These are phyloP conservation scores for Arthroderma sp. DNA, from an alignment of 2,329 filamentous ascomycete species.

Conservation along the genomic window DNA sequence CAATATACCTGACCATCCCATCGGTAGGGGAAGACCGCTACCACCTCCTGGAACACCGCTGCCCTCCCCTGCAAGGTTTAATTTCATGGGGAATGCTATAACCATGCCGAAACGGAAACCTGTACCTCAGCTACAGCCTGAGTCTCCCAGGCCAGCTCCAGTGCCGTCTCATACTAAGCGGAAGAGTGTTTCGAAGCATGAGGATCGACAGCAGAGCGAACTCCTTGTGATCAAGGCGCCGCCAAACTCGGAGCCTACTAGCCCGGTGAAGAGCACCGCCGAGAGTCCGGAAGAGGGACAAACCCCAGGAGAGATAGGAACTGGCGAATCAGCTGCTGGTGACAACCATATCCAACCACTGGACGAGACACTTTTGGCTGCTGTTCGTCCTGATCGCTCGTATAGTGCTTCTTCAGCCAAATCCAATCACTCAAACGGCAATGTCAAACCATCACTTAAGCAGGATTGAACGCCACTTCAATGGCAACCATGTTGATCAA, in stretches of 20 bases:
- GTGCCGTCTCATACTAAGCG: conserved; percentile 40
- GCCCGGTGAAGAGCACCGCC: conserved; percentile 1
- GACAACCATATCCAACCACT: no score
- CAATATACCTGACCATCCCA: conserved; percentile 49
- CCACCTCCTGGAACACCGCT: conserved; percentile 70
- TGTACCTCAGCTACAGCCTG: conserved; percentile 28
- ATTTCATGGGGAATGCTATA: conserved; percentile 42
- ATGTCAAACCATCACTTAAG: no score
- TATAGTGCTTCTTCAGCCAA: no score
- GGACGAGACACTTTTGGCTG: no score
- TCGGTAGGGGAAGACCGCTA: conserved; percentile 69
- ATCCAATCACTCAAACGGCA: not conserved
- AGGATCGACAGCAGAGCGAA: conserved; percentile 32
- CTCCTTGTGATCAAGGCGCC: conserved; percentile 55
- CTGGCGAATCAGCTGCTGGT: no score
- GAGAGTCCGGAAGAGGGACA: not conserved
- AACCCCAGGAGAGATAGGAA: no score
- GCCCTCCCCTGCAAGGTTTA: conserved; percentile 51
- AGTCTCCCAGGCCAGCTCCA: conserved; percentile 24
- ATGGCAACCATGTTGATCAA: no score
- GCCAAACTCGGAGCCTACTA: conserved; percentile 36
- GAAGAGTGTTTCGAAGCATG: conserved; percentile 24
- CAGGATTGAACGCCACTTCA: no score
- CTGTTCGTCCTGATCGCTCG: no score
- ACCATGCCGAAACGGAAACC: conserved; percentile 54